phyloP scores from a whole-genome alignment of 805 yeast species.

The Scheffersomyces coipomensis region DNA sequence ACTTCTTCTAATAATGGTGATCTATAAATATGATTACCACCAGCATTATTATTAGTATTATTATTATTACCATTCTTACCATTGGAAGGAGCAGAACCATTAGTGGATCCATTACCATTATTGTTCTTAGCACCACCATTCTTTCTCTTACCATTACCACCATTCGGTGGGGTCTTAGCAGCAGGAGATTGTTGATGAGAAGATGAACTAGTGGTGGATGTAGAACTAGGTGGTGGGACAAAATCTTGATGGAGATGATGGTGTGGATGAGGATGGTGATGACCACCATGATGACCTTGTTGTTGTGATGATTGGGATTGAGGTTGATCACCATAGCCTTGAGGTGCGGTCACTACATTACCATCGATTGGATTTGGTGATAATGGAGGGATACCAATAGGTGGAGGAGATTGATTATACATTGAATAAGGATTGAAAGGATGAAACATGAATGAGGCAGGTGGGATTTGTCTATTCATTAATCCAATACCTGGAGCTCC shows the following conservation, averaged over 20 bases:
- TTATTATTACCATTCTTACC: slow-evolving; percentile 11
- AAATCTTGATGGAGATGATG: background rate
- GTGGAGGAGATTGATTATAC: slow-evolving; percentile 28
- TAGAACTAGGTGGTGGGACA: background rate
- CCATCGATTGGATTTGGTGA: background rate
- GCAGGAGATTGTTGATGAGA: slow-evolving; percentile 1
- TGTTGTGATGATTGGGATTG: slow-evolving; percentile 11
- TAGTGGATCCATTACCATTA: slow-evolving; percentile 1
- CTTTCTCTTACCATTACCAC: slow-evolving; percentile 3
- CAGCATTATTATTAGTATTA: slow-evolving; percentile 15
- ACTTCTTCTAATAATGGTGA: slow-evolving; percentile 85
- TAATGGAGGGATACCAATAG: slow-evolving; percentile 1
- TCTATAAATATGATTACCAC: slow-evolving; percentile 55
- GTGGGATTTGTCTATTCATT: slow-evolving; percentile 31
- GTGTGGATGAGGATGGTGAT: background rate
- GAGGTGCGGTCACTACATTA: slow-evolving; percentile 11
- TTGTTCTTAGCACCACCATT: background rate
- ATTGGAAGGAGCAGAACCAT: slow-evolving; percentile 3
- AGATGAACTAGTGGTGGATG: background rate
- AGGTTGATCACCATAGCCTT: slow-evolving; percentile 11
- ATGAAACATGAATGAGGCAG: slow-evolving; percentile 46
- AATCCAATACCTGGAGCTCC: slow-evolving; percentile 30
- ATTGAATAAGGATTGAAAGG: slow-evolving; percentile 49
- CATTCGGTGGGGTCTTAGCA: slow-evolving; percentile 1
- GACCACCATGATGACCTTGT: slow-evolving; percentile 3